phyloP scores from a whole-genome alignment of 116 monocot genomes.

The Dioscorea cayenensis region DNA sequence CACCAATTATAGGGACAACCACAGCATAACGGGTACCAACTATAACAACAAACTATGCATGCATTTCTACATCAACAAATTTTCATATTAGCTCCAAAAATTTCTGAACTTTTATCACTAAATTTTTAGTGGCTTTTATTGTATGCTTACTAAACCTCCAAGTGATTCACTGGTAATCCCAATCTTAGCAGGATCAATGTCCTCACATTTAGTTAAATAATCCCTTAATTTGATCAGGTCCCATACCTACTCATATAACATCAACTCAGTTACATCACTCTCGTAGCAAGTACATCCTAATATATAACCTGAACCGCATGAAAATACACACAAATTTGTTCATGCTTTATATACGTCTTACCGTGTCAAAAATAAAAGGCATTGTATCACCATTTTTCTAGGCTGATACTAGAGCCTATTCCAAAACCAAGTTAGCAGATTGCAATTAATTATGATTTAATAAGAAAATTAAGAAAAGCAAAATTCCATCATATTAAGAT shows the following conservation, averaged over 20 bases:
- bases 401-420: constrained; percentile 81
- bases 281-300: background rate
- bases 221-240: constrained; percentile 95
- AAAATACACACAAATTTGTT: background rate
- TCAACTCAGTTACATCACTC: background rate
- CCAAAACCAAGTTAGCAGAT: constrained; percentile 8
- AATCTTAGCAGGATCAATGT: too few species aligned
- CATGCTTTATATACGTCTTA: constrained; percentile 14
- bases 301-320: background rate
- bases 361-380: constrained; percentile 98
- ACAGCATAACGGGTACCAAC: constrained; percentile 78
- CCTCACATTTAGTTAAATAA: constrained; percentile 77
- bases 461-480: background rate
- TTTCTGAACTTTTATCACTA: too few species aligned
- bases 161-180: too few species aligned
- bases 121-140: too few species aligned
- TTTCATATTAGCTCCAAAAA: too few species aligned
- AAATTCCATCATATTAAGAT: background rate
- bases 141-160: too few species aligned
- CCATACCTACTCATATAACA: constrained; percentile 56
- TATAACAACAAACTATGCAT: too few species aligned
- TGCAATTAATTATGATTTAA: background rate
- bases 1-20: constrained; percentile 87
- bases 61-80: too few species aligned
- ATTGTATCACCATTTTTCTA: constrained; percentile 88